Percentiles rank a stretch among this genome's conserved stretches.
phyloP scores from a whole-genome alignment of 192 early-diverging fungal genomes.

The Chytriomyces hyalinus region DNA sequence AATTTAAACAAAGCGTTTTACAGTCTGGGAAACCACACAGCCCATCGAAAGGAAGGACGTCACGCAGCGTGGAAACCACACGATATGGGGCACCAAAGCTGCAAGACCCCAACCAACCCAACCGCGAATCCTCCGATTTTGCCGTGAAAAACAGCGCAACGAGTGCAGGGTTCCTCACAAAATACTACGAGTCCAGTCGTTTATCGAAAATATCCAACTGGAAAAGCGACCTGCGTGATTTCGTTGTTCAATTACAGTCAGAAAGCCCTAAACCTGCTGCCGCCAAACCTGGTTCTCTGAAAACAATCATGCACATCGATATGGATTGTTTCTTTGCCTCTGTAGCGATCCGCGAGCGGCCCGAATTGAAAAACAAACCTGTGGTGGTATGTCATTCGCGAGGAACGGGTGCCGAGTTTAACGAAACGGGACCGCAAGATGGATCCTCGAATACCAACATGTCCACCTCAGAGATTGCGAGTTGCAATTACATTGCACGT shows the following conservation, averaged over 20 bases:
- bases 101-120: background rate
- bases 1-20: background rate
- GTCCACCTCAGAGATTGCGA: slow-evolving; percentile 71
- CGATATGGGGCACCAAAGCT: background rate
- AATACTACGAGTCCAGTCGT: slow-evolving; percentile 60
- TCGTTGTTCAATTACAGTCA: slow-evolving; percentile 51
- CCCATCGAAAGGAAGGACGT: slow-evolving; percentile 9
- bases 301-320: slow-evolving; percentile 80
- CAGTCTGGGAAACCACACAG: background rate
- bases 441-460: slow-evolving; percentile 3
- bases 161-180: slow-evolving; percentile 51
- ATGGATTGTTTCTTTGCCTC: slow-evolving; percentile 97
- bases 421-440: too few species aligned
- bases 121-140: slow-evolving; percentile 36
- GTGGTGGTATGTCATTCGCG: slow-evolving; percentile 73
- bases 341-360: slow-evolving; percentile 72
- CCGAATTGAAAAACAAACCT: slow-evolving; percentile 66
- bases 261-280: background rate
- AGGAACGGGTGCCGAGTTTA: slow-evolving; percentile 6
- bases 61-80: slow-evolving; percentile 7
- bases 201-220: slow-evolving; percentile 53
- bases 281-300: slow-evolving; percentile 1
- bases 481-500: slow-evolving; percentile 87
- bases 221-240: slow-evolving; percentile 81
- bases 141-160: slow-evolving; percentile 41